Base-by-base conservation (phyloP, 805 yeast genomes). In the Dipodascopsis uninucleata region DNA sequence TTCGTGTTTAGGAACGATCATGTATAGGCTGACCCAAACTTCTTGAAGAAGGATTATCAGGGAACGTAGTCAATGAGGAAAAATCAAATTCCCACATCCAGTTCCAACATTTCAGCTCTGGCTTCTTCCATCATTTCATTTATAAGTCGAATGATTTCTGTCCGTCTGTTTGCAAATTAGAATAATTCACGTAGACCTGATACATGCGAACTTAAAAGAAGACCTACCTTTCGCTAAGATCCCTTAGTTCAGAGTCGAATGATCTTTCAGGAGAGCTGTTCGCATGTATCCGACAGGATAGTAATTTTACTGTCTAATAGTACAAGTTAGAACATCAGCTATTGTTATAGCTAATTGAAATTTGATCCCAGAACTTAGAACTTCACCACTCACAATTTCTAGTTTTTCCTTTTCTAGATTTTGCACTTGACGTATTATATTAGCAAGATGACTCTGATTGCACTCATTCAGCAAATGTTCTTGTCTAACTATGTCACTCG, bases 81-180 rank as follows among this genome's bases (percentile, higher is more conserved):
- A n/a, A n/a, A n/a, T n/a, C n/a, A n/a, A n/a, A n/a, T n/a, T n/a
- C n/a, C n/a, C n/a, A n/a, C n/a, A n/a, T n/a, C n/a, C n/a, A 48
- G 24, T 17, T 49, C 53, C 22, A 45, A 22, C 43, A 50, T 50
- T 31, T 50, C 55, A 12, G 43, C 55, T n/a, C 46, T 31, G 12
- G 44, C 48, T 9, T 50, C 55, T 23, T 47, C 49, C 53, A 50
- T 50, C 6, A 28, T 44, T 3, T 33, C 52, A 36, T 50, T 50
- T 17, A 50, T 47, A 9, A 25, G n/a, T 3, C 43, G 41, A 5
- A 50, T 31, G n/a, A 50, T 14, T 14, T 9, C 28, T 21, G 24
- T 28, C 32, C 41, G 33, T 18, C 55, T 49, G 24, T 21, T 17
- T 9, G 8, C 28, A 16, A 8, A 10, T 16, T 21, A 24, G 17